These are phyloP conservation scores for Metschnikowia proteae DNA, from an alignment of 805 yeast species.

Conservation along the genomic window DNA sequence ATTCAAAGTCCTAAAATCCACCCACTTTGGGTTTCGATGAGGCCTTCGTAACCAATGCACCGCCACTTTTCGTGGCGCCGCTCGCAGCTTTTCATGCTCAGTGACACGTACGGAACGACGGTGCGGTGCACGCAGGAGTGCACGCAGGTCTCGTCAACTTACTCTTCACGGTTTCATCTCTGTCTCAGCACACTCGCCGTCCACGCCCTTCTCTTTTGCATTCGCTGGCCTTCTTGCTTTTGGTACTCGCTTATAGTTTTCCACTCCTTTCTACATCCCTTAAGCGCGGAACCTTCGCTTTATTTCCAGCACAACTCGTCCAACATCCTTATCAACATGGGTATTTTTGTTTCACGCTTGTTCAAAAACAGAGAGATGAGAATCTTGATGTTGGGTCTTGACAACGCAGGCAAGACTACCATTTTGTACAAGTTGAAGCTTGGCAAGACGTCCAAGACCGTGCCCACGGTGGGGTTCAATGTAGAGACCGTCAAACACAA, in stretches of 20 bases:
- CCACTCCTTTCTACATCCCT: background rate
- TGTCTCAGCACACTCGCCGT: background rate
- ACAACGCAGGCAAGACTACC: constrained; percentile 91
- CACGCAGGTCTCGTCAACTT: constrained; percentile 3
- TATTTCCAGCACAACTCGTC: background rate
- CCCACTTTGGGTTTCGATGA: no score
- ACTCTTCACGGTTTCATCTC: background rate
- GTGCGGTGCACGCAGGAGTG: constrained; percentile 4
- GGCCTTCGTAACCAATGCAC: background rate
- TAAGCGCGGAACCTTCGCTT: background rate
- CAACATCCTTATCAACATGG: background rate
- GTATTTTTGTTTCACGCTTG: constrained; percentile 29
- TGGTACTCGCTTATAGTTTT: background rate
- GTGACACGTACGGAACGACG: background rate
- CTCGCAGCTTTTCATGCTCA: background rate
- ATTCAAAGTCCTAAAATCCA: no score
- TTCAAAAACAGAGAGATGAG: constrained; percentile 91
- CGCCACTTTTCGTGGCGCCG: background rate
- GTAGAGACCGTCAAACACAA: constrained; percentile 82
- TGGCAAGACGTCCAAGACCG: constrained; percentile 64
- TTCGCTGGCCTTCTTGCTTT: background rate
- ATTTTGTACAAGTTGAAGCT: constrained; percentile 78
- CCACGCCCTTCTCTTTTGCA: background rate
- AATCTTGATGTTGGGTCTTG: constrained; percentile 88
- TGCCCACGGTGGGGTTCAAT: constrained; percentile 93